Evolutionary conservation across 805 yeast genomes (phyloP).

Genomic region (Hanseniaspora thailandica): DNA sequence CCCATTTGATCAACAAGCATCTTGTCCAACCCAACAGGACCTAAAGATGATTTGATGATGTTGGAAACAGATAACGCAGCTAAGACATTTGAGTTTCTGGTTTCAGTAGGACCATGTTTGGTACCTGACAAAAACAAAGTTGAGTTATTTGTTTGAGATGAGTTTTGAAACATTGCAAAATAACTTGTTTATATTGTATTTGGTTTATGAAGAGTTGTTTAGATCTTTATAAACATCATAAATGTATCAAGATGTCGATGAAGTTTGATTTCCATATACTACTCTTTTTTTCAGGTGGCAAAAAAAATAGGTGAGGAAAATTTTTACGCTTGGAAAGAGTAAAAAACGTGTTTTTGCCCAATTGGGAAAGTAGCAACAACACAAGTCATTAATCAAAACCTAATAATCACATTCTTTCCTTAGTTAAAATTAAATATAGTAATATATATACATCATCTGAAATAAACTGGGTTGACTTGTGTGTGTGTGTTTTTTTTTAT

Average conservation of each 20-base stretch:
- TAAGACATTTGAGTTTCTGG: slow-evolving; percentile 87
- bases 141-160: slow-evolving; percentile 32
- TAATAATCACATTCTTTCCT: neutral
- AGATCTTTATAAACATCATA: no score
- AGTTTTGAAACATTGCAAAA: slow-evolving; percentile 40
- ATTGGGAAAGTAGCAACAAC: neutral
- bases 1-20: slow-evolving; percentile 99
- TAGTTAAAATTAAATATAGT: no score
- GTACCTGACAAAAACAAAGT: slow-evolving; percentile 93
- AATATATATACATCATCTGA: no score
- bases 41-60: slow-evolving; percentile 77
- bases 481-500: neutral
- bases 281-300: neutral
- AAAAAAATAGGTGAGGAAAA: neutral
- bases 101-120: slow-evolving; percentile 89
- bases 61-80: slow-evolving; percentile 83
- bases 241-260: no score
- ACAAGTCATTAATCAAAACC: neutral
- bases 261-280: neutral
- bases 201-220: no score
- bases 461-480: neutral
- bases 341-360: no score
- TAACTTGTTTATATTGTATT: no score
- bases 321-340: neutral
- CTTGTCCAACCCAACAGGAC: slow-evolving; percentile 97